Evolutionary conservation across 345 rosid species (phyloP), one percentile per base, ranked within the genome.

Genomic region (Lumnitzera racemosa): DNA sequence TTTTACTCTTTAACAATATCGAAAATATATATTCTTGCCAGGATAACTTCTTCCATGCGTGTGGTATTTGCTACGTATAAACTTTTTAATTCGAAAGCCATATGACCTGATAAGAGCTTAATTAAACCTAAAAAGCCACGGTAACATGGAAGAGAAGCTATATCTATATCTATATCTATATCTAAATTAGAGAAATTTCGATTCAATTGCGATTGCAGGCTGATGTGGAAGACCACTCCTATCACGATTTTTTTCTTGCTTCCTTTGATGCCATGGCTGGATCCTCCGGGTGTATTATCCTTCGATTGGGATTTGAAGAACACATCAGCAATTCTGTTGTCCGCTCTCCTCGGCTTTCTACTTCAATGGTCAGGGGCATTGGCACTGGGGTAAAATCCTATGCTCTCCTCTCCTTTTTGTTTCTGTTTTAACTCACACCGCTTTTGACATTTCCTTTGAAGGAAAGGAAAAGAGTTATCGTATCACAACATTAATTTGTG

Each of bases 191-290:
- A 20, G 20, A 20, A 20, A 20, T 20, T 20, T 20, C 20, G 1
- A 20, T 20, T 20, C 20, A 20, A 20, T 20, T 20, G 20, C 20
- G 13, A n/a, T 15, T 73, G 77, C 63, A 94, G 99, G 69, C 70
- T 94, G 78, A 94, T 94, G 99, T 94, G 97, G 99, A 94, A 83
- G 84, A 90, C 99, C 5, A 94, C 97, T 2, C 99, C 97, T 0
- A 71, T 84, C 59, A 94, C 99, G 2, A 56, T 94, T 48, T 80
- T 90, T 58, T 90, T 94, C 81, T 72, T 94, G 51, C 53, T 90
- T 58, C 90, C 95, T 17, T 66, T 88, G 67, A 88, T 86, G 95
- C 96, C 97, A 20, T 86, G 96, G 90, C 75, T 90, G 68, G 99
- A 94, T 76, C 97, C 99, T 24, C 99, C 99, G 46, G 97, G 96